These are phyloP conservation scores for Rhizopogon rudus DNA, from an alignment of 768 basidiomycete genomes.

Conservation along the genomic window DNA sequence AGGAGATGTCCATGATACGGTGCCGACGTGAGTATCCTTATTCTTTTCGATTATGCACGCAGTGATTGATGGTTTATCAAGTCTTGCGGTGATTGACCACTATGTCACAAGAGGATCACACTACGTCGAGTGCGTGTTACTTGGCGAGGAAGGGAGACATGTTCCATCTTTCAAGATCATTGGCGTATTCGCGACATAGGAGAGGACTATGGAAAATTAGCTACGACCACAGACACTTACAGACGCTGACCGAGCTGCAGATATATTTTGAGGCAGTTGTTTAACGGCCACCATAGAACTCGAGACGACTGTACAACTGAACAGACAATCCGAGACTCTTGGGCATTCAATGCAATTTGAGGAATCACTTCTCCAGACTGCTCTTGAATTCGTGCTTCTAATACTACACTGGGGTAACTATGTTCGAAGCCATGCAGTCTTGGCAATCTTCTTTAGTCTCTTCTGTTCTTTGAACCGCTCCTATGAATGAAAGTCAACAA, in stretches of 20 bases:
- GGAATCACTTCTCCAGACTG: background rate
- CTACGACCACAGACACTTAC: background rate
- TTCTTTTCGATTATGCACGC: constrained; percentile 3
- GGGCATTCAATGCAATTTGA: background rate
- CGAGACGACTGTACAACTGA: background rate
- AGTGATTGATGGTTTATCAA: constrained; percentile 22
- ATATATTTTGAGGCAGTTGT: background rate
- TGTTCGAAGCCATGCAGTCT: constrained; percentile 84
- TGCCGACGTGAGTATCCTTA: constrained; percentile 55
- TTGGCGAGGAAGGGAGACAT: constrained; percentile 81
- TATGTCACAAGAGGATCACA: constrained; percentile 85
- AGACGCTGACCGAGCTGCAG: background rate
- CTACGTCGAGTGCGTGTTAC: constrained; percentile 84
- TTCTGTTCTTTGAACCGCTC: constrained; percentile 86
- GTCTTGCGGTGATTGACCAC: constrained; percentile 83
- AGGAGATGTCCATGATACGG: constrained; percentile 55
- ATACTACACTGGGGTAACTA: constrained; percentile 18
- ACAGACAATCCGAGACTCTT: background rate
- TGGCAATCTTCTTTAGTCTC: constrained; percentile 75
- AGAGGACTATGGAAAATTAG: background rate
- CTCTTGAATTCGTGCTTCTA: background rate
- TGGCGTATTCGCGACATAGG: constrained; percentile 78
- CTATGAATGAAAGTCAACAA: constrained; percentile 32
- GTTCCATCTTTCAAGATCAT: constrained; percentile 87
- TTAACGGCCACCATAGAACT: background rate